A percentile compares a stretch with the other conserved stretches of the same genome.
Evolutionary conservation across 495 filamentous ascomycete genomes (phyloP).

Genomic region (Daldinia vernicosa): DNA sequence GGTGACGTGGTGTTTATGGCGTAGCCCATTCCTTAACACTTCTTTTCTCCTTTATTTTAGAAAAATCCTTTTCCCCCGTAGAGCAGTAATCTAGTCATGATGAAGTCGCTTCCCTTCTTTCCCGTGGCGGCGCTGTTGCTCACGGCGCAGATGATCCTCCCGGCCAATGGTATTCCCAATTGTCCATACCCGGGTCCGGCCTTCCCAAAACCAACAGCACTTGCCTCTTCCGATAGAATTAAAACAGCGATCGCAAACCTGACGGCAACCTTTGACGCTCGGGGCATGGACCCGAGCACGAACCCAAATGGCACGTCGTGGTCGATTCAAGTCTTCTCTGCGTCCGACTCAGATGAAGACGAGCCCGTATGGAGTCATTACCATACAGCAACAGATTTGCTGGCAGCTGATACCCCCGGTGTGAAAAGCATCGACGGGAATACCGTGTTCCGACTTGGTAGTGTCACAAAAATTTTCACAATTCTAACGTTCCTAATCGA

Average conservation of each 20-base stretch:
- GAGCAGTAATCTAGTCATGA: background rate
- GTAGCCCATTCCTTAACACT: background rate
- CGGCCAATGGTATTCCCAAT: constrained; percentile 41
- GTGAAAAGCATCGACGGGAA: constrained; percentile 52
- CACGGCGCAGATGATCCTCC: constrained; percentile 2
- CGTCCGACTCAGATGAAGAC: constrained; percentile 44
- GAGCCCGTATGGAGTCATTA: constrained; percentile 54
- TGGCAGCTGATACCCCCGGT: constrained; percentile 44
- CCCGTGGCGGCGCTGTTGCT: constrained; percentile 10
- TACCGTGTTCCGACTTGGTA: constrained; percentile 62
- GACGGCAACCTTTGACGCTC: constrained; percentile 46
- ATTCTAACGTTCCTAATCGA: constrained; percentile 57
- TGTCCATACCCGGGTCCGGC: constrained; percentile 62
- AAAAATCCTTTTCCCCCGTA: background rate
- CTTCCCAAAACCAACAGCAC: constrained; percentile 55
- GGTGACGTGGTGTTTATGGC: background rate
- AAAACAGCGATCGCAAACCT: constrained; percentile 51
- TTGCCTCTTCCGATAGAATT: constrained; percentile 48
- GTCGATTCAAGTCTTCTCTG: constrained; percentile 62
- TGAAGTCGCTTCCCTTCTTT: constrained; percentile 5
- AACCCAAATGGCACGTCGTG: constrained; percentile 60
- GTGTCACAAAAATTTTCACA: constrained; percentile 60
- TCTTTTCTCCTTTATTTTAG: background rate
- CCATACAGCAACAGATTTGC: constrained; percentile 55
- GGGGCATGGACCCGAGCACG: constrained; percentile 46